Evolutionary conservation across 139 green algal genomes (phyloP).

Genomic region (Chlamydomonas eustigma): DNA sequence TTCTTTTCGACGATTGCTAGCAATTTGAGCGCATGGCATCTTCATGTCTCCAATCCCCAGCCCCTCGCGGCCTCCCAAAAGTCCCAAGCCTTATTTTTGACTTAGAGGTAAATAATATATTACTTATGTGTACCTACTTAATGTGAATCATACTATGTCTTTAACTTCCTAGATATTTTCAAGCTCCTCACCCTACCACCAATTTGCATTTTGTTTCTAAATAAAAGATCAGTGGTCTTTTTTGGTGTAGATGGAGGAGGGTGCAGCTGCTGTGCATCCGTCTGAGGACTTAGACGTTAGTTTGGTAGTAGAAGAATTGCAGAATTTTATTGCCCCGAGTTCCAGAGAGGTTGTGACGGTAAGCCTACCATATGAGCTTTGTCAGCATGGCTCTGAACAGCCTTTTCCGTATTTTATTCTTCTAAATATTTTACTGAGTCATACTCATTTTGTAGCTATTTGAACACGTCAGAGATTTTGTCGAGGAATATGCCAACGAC

Average conservation of each 20-base stretch:
- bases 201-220: neutral
- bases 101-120: neutral
- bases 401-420: neutral
- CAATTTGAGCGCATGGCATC: neutral
- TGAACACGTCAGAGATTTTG: neutral
- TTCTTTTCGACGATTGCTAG: neutral
- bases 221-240: neutral
- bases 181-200: neutral
- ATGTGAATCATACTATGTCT: neutral
- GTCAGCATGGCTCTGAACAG: neutral
- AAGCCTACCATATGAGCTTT: neutral
- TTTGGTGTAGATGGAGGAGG: constrained; percentile 2
- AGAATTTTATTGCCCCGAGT: neutral
- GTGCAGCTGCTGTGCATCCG: neutral
- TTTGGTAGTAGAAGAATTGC: neutral
- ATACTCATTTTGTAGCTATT: neutral
- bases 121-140: neutral
- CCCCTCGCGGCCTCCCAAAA: neutral
- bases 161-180: neutral
- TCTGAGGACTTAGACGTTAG: neutral
- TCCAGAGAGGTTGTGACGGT: neutral
- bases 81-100: constrained; percentile 2
- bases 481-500: neutral
- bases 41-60: neutral
- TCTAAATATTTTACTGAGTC: neutral